phyloP scores from a whole-genome alignment of 768 basidiomycete genomes.

The Pleurotus cornucopiae region DNA sequence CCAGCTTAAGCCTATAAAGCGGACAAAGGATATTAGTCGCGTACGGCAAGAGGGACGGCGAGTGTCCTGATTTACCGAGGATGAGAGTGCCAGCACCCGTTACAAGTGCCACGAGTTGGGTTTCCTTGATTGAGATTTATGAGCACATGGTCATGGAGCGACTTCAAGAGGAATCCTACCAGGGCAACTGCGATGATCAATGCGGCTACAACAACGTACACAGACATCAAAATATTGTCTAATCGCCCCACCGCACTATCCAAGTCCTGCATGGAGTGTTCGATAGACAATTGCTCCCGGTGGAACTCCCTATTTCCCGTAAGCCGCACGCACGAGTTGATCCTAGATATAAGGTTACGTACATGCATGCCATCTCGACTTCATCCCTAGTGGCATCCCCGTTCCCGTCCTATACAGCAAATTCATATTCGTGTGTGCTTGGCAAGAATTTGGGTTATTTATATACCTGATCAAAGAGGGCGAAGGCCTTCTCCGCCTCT shows the following conservation, averaged over 20 bases:
- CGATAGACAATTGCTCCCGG: constrained; percentile 79
- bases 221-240: constrained; percentile 81
- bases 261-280: constrained; percentile 83
- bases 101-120: constrained; percentile 67
- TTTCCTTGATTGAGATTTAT: constrained; percentile 43
- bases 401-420: constrained; percentile 44
- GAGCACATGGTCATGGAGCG: neutral
- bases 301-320: constrained; percentile 60
- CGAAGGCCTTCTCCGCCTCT: constrained; percentile 63
- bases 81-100: constrained; percentile 68
- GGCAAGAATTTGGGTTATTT: no score
- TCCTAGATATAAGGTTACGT: constrained; percentile 17
- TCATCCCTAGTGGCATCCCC: constrained; percentile 71
- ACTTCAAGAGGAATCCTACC: constrained; percentile 31
- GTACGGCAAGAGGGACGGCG: constrained; percentile 3
- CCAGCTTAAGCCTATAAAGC: constrained; percentile 70
- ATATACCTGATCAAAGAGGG: constrained; percentile 53
- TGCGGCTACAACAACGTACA: constrained; percentile 66
- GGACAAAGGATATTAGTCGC: constrained; percentile 8
- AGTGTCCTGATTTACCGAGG: constrained; percentile 31
- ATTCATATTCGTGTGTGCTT: neutral
- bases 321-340: no score
- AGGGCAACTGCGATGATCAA: constrained; percentile 84
- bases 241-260: constrained; percentile 86
- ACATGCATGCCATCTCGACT: constrained; percentile 73